A percentile compares a stretch with the other conserved stretches of the same genome.
phyloP scores from a whole-genome alignment of 768 basidiomycete genomes.

The Tephrocybe sp. region DNA sequence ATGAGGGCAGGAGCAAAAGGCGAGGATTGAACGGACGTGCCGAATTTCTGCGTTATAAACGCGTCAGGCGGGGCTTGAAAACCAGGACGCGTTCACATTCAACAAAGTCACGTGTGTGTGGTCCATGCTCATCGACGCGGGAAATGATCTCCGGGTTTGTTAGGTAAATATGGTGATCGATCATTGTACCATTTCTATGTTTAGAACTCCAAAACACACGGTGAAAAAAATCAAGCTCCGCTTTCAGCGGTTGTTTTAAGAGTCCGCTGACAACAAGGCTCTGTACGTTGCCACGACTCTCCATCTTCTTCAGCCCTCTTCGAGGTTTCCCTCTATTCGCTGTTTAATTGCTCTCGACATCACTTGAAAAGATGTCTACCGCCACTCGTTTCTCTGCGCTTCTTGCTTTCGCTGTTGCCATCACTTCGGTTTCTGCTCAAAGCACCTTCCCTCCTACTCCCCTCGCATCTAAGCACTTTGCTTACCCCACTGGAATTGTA shows the following conservation, averaged over 20 bases:
- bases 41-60: constrained; percentile 19
- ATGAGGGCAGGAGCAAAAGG: constrained; percentile 15
- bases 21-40: constrained; percentile 13
- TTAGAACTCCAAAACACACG: not conserved
- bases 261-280: constrained; percentile 1
- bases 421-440: constrained; percentile 28
- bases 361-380: constrained; percentile 39
- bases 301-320: constrained; percentile 1
- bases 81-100: constrained; percentile 10
- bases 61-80: constrained; percentile 19
- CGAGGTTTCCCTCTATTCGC: not conserved
- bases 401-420: constrained; percentile 30
- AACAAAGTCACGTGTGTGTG: constrained; percentile 22
- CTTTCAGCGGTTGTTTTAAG: constrained; percentile 9
- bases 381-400: constrained; percentile 35
- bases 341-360: constrained; percentile 3
- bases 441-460: constrained; percentile 44
- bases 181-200: not conserved
- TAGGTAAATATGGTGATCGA: constrained; percentile 3
- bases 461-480: constrained; percentile 44
- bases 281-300: constrained; percentile 10
- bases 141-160: not conserved
- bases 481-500: constrained; percentile 45
- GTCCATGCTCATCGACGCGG: constrained; percentile 19
- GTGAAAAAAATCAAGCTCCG: constrained; percentile 17